A percentile compares a stretch with the other conserved stretches of the same genome.
phyloP scores from a whole-genome alignment of 2,329 filamentous ascomycete genomes.

The Colletotrichum tropicale region DNA sequence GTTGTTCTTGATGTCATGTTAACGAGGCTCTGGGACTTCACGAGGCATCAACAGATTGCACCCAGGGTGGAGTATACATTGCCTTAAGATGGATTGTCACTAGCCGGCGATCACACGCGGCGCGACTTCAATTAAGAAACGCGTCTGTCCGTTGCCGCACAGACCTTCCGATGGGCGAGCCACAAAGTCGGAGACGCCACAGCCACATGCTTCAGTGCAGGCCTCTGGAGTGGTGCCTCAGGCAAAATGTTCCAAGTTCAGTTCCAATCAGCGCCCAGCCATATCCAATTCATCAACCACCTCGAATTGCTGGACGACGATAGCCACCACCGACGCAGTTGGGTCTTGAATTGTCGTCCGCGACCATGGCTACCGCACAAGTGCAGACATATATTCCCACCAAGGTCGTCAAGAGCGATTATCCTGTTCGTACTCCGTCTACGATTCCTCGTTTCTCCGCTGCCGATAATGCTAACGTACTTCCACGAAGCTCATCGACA shows the following conservation, averaged over 20 bases:
- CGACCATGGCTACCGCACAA: slow-evolving; percentile 26
- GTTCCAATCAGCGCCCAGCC: not conserved
- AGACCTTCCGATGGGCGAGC: not conserved
- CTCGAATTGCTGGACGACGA: not conserved
- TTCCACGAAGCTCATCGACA: slow-evolving; percentile 86
- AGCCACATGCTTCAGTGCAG: not conserved
- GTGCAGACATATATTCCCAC: slow-evolving; percentile 61
- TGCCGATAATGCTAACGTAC: slow-evolving; percentile 24
- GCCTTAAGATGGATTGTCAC: not conserved
- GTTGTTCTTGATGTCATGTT: slow-evolving; percentile 7
- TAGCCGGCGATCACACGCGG: not conserved
- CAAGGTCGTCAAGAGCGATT: slow-evolving; percentile 82
- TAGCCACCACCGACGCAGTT: slow-evolving; percentile 1
- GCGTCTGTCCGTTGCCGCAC: not conserved
- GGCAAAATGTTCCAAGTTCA: not conserved
- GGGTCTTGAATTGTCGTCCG: slow-evolving; percentile 7
- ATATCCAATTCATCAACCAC: not conserved
- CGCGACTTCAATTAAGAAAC: not conserved
- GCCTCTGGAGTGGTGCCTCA: not conserved
- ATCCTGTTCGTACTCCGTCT: slow-evolving; percentile 70
- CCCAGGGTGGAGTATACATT: not conserved
- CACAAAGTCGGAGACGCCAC: not conserved
- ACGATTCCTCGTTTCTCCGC: not conserved
- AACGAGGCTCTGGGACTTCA: not conserved
- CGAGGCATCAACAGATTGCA: not conserved